These are phyloP conservation scores for Geoglossum glabrum DNA, from an alignment of 495 filamentous ascomycete species.

Conservation along the genomic window DNA sequence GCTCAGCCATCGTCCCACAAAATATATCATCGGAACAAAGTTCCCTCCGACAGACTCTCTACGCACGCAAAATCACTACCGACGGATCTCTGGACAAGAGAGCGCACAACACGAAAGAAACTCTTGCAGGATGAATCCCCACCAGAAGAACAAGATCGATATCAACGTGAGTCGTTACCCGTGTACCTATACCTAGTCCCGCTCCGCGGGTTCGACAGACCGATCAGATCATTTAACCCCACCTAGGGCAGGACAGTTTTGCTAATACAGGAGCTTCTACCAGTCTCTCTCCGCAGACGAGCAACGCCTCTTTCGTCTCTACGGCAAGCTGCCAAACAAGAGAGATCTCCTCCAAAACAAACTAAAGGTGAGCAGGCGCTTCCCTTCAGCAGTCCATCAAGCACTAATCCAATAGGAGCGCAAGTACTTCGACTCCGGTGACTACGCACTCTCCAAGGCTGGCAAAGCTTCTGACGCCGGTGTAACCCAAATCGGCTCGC, in stretches of 20 bases:
- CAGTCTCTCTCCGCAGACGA: constrained; percentile 80
- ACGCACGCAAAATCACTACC: background rate
- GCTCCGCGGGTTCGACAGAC: constrained; percentile 3
- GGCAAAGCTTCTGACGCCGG: constrained; percentile 91
- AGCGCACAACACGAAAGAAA: background rate
- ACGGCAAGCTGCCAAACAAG: constrained; percentile 90
- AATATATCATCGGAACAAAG: background rate
- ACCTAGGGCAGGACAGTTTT: constrained; percentile 5
- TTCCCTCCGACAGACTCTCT: background rate
- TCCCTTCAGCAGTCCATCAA: background rate
- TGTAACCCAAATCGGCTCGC: constrained; percentile 77
- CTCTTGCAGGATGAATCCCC: constrained; percentile 54
- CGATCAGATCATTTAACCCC: background rate
- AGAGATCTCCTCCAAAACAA: constrained; percentile 96
- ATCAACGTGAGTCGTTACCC: constrained; percentile 47
- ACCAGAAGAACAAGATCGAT: constrained; percentile 93
- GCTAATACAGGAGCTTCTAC: constrained; percentile 4
- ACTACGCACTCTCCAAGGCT: constrained; percentile 85
- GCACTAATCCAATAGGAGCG: constrained; percentile 40
- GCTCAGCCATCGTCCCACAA: background rate
- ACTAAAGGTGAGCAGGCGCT: constrained; percentile 38
- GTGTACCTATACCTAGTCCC: background rate
- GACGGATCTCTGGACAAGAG: background rate
- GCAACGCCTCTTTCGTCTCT: constrained; percentile 85
- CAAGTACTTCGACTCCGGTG: constrained; percentile 83